phyloP scores from a whole-genome alignment of 768 basidiomycete species.

The Clavulina sp. region DNA sequence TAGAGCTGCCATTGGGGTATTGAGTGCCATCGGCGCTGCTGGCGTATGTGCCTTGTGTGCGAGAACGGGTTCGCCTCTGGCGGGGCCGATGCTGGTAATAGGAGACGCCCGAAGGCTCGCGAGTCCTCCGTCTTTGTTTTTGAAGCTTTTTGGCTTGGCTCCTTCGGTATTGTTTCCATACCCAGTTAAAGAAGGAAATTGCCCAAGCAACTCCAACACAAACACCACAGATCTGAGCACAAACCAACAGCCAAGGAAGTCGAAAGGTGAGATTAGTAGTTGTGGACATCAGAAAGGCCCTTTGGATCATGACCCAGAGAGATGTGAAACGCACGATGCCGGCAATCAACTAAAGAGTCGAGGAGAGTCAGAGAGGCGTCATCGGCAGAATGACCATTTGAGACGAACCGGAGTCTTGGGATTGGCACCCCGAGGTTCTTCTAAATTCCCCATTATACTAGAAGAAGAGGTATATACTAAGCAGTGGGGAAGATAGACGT shows the following conservation, averaged over 20 bases:
- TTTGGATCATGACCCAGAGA: not conserved
- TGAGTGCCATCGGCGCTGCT: too few species aligned
- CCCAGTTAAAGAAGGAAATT: not conserved
- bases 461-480: too few species aligned
- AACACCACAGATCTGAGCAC: not conserved
- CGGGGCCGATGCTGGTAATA: too few species aligned
- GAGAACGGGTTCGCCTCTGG: too few species aligned
- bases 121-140: too few species aligned
- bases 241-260: not conserved
- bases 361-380: not conserved
- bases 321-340: not conserved
- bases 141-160: too few species aligned
- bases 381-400: not conserved
- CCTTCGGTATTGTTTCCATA: not conserved
- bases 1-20: too few species aligned
- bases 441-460: not conserved
- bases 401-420: not conserved
- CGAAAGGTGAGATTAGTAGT: too few species aligned
- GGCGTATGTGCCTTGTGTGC: too few species aligned
- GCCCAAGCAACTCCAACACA: not conserved
- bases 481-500: too few species aligned
- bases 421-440: not conserved
- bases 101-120: too few species aligned
- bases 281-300: not conserved
- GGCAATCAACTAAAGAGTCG: not conserved